phyloP scores from a whole-genome alignment of 1,284 basidiomycete genomes.

The Cutaneotrichosporon sp. region DNA sequence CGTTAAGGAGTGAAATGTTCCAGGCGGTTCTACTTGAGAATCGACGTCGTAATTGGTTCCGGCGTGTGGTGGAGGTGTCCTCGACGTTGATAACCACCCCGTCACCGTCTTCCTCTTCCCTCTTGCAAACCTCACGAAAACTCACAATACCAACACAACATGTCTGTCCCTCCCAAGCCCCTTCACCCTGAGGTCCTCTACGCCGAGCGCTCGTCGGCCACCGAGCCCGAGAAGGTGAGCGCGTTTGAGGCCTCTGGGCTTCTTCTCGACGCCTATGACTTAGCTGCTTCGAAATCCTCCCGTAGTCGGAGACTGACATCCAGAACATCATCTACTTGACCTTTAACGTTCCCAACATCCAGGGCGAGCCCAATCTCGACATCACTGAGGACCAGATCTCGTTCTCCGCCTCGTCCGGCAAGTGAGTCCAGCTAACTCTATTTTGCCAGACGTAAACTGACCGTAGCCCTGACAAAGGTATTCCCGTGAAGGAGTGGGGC shows the following conservation, averaged over 20 bases:
- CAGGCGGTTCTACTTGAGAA: neutral
- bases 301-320: slow-evolving; percentile 4
- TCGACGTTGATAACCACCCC: slow-evolving; percentile 4
- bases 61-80: slow-evolving; percentile 2
- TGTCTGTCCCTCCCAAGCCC: slow-evolving; percentile 37
- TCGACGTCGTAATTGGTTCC: slow-evolving; percentile 7
- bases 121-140: slow-evolving; percentile 4
- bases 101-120: neutral
- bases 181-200: slow-evolving; percentile 82
- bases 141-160: slow-evolving; percentile 22
- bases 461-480: slow-evolving; percentile 57
- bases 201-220: slow-evolving; percentile 78
- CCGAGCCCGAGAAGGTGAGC: slow-evolving; percentile 67
- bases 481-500: slow-evolving; percentile 64
- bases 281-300: neutral
- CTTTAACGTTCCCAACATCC: slow-evolving; percentile 78
- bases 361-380: slow-evolving; percentile 63
- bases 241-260: neutral
- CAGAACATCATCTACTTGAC: slow-evolving; percentile 83
- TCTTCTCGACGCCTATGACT: neutral
- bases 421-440: slow-evolving; percentile 57
- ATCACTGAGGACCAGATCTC: slow-evolving; percentile 65
- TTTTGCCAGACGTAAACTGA: neutral
- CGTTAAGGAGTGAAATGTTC: neutral
- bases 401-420: slow-evolving; percentile 69